A percentile compares a stretch with the other conserved stretches of the same genome.
phyloP scores from a whole-genome alignment of 495 filamentous ascomycete species.

The Terfezia boudieri region DNA sequence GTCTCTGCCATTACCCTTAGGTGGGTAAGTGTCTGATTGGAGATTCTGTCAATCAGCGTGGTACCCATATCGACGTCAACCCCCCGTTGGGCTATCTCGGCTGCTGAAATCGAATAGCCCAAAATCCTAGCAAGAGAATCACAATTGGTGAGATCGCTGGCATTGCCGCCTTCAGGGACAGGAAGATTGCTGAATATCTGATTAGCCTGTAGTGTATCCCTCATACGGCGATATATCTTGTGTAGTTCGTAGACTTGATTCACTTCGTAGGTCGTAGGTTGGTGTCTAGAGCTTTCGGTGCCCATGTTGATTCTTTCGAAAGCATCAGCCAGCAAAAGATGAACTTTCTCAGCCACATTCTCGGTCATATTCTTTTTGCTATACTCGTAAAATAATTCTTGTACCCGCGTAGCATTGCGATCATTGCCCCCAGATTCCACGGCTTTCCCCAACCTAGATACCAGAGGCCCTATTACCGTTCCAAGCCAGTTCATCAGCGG shows the following conservation, averaged over 20 bases:
- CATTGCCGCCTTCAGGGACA: background rate
- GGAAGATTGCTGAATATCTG: constrained; percentile 28
- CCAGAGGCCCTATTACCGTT: constrained; percentile 21
- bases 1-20: constrained; percentile 83
- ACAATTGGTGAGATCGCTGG: constrained; percentile 8
- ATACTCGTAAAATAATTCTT: constrained; percentile 42
- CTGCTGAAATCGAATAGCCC: constrained; percentile 70
- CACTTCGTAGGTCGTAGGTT: background rate
- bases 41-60: constrained; percentile 65
- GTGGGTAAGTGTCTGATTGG: constrained; percentile 59
- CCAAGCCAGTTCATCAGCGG: constrained; percentile 45
- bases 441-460: constrained; percentile 24
- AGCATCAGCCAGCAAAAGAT: constrained; percentile 14
- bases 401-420: constrained; percentile 24
- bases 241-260: constrained; percentile 37
- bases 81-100: constrained; percentile 83
- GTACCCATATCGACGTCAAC: constrained; percentile 49
- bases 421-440: constrained; percentile 21
- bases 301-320: background rate
- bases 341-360: constrained; percentile 36
- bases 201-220: constrained; percentile 55
- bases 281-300: background rate
- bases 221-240: constrained; percentile 54
- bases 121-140: constrained; percentile 52
- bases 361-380: constrained; percentile 35